Evolutionary conservation across 2,329 filamentous ascomycete species (phyloP), one percentile per base, ranked within the genome.

Genomic region (Arthrobotrys megalospora): DNA sequence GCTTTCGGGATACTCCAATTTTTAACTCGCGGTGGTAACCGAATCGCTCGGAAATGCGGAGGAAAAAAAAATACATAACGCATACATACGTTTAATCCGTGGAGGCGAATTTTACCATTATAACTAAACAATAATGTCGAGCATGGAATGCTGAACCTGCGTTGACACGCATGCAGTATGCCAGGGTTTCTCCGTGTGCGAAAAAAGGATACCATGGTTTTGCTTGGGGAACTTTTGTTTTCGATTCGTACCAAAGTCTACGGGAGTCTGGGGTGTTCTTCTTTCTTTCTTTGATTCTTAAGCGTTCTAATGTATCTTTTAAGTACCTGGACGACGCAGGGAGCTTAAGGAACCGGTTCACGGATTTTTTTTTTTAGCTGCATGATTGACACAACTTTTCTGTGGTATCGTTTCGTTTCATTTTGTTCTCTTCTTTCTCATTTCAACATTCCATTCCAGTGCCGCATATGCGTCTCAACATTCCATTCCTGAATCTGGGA

Each of bases 111-210:
- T 60, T 60, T 43, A 60, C 14, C 36, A 43, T 60, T 60, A 60
- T 60, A 60, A 60, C 55, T 28, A 16, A 52, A 32, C 34, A 64
- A 65, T 24, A 45, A 65, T 62, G 19, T 76, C 43, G 16, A 21
- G 41, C 55, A 38, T 67, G 69, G 71, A 76, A 76, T 76, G 71
- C 32, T 76, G 71, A 76, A 76, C 71, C 71, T 76, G 71, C 64
- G 63, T 76, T 68, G 66, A 60, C 53, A 68, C 71, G 60, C 52
- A 73, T 73, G 69, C 62, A 55, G 28, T 32, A 58, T 65, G 52
- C 58, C 58, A 58, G 52, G 68, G 58, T 58, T 45, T 43, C 47
- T 64, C 11, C 19, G 53, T 60, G 55, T 28, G 36, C 19, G 36
- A 48, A 47, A 63, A 63, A 52, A 72, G 19, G 45, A 24, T 50